Conservation (phyloP, 441 rosid genomes). For the Aleurites moluccanus region DNA sequence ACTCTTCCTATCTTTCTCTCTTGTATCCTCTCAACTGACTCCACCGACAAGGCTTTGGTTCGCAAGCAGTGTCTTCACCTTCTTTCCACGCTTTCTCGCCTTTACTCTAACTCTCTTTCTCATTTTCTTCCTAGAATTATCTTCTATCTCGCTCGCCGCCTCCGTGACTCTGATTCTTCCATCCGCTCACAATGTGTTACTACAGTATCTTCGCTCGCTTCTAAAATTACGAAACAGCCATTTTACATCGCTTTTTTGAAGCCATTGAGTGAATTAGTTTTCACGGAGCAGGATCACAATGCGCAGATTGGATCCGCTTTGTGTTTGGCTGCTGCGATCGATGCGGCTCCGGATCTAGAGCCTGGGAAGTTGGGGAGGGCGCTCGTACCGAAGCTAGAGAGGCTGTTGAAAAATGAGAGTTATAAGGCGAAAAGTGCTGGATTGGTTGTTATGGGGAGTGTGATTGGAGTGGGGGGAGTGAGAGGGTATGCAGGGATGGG, state of each 20-base stretch:
- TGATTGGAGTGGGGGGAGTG: constrained; percentile 75
- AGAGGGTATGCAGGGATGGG: constrained; percentile 38
- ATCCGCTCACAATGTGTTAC: constrained; percentile 70
- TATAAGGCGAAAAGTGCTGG: constrained; percentile 79
- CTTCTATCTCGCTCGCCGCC: constrained; percentile 57
- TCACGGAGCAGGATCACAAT: constrained; percentile 76
- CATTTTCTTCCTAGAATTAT: constrained; percentile 68
- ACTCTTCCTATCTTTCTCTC: constrained; percentile 63
- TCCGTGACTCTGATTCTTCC: constrained; percentile 75
- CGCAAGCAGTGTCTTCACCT: constrained; percentile 75
- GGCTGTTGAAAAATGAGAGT: constrained; percentile 57
- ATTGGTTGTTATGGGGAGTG: constrained; percentile 75
- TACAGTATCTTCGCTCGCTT: constrained; percentile 58
- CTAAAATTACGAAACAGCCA: constrained; percentile 51
- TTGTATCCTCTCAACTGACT: constrained; percentile 68
- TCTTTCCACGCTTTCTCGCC: constrained; percentile 51
- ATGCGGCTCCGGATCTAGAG: constrained; percentile 71
- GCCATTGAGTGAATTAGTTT: constrained; percentile 74
- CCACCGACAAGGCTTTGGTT: constrained; percentile 65
- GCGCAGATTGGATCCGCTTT: constrained; percentile 84
- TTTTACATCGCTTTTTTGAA: constrained; percentile 62
- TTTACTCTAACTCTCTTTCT: constrained; percentile 51
- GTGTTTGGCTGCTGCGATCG: constrained; percentile 80
- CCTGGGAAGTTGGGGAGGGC: constrained; percentile 47
- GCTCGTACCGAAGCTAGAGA: constrained; percentile 58